Percentiles rank a stretch among this genome's conserved stretches.
phyloP scores from a whole-genome alignment of 2,329 filamentous ascomycete species.

The Dichotomopilus funicola region DNA sequence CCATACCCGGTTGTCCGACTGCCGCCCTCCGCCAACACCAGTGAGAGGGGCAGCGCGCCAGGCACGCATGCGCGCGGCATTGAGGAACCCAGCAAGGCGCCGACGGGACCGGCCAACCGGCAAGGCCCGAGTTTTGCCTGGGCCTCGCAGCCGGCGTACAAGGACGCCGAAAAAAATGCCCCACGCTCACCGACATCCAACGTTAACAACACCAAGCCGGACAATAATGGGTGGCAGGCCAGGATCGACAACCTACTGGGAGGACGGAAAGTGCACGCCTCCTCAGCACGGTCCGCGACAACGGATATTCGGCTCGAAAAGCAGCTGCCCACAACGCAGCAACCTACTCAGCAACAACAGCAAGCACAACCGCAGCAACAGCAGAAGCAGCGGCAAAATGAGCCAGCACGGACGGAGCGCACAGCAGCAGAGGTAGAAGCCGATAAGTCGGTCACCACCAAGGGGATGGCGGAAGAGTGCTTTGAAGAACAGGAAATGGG shows the following conservation, averaged over 20 bases:
- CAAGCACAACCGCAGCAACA: conserved; percentile 11
- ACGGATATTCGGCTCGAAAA: conserved; percentile 38
- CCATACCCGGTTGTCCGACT: conserved; percentile 74
- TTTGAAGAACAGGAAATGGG: conserved; percentile 78
- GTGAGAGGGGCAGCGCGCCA: neutral
- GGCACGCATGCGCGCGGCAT: neutral
- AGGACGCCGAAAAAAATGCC: conserved; percentile 10
- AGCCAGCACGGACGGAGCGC: conserved; percentile 36
- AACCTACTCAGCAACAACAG: conserved; percentile 55
- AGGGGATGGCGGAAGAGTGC: conserved; percentile 69
- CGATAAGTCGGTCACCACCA: conserved; percentile 46
- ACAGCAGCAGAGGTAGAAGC: conserved; percentile 29
- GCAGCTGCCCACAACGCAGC: too few species aligned
- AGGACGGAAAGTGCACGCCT: conserved; percentile 52
- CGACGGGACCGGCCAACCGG: conserved; percentile 8
- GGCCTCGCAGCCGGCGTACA: conserved; percentile 20
- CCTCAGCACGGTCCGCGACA: conserved; percentile 44
- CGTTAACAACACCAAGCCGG: conserved; percentile 7
- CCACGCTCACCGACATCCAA: conserved; percentile 7
- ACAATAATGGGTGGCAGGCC: conserved; percentile 54
- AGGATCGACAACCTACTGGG: conserved; percentile 74
- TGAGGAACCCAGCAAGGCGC: neutral
- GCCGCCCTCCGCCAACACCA: conserved; percentile 50
- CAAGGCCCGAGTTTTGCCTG: conserved; percentile 19
- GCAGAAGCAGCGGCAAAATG: conserved; percentile 55